phyloP scores from a whole-genome alignment of 2,329 filamentous ascomycete species.

The Boeremia exigua region DNA sequence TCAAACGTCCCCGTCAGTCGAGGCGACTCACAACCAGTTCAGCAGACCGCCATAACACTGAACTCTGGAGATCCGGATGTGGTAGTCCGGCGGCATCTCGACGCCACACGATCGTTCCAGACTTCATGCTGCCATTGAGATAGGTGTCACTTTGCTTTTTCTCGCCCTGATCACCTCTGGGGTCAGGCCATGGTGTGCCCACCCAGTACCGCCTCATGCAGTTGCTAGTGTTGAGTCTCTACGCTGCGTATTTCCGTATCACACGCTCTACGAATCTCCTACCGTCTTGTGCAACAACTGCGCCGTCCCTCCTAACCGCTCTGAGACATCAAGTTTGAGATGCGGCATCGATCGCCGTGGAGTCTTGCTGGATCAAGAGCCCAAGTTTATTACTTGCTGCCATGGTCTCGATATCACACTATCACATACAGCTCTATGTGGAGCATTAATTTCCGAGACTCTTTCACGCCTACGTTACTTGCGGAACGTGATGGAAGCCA shows the following conservation, averaged over 20 bases:
- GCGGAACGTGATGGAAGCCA: no score
- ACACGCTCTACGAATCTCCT: not conserved
- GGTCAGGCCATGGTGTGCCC: conserved; percentile 9
- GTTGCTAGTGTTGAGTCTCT: not conserved
- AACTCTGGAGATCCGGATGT: not conserved
- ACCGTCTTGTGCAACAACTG: not conserved
- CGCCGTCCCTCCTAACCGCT: not conserved
- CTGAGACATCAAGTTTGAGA: no score
- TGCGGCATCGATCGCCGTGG: no score
- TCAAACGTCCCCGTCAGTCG: no score
- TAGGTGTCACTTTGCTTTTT: conserved; percentile 12
- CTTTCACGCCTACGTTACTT: no score
- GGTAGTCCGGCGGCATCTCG: not conserved
- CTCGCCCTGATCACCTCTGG: conserved; percentile 1
- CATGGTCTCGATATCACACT: no score
- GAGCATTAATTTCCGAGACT: no score
- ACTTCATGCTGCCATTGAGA: not conserved
- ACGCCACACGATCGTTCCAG: conserved; percentile 5
- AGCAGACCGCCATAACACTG: not conserved
- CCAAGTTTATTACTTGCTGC: no score
- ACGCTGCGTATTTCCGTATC: not conserved
- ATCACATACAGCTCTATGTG: no score
- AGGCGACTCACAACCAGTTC: not conserved
- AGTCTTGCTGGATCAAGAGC: no score
- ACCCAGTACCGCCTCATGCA: not conserved